Percentiles rank a stretch among this genome's conserved stretches.
These are phyloP conservation scores for Malus hybrid DNA, from an alignment of 331 rosid species.

Conservation along the genomic window DNA sequence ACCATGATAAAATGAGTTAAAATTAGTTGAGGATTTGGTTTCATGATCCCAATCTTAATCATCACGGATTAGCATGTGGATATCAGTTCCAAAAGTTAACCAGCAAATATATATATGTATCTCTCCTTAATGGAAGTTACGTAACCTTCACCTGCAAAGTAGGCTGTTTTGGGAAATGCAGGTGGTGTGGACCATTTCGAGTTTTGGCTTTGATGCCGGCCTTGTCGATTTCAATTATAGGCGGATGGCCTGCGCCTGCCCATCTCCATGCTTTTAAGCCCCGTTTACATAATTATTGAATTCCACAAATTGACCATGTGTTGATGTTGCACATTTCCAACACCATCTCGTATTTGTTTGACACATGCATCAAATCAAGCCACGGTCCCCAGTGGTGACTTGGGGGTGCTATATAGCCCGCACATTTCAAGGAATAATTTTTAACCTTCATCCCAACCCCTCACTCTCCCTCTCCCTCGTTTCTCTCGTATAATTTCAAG, in stretches of 20 bases:
- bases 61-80: neutral
- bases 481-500: too few relatives aligned
- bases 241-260: neutral
- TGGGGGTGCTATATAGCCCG: too few relatives aligned
- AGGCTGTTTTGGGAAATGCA: neutral
- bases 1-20: neutral
- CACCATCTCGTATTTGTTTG: neutral
- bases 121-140: neutral
- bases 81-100: neutral
- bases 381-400: too few relatives aligned
- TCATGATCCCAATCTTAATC: too few relatives aligned
- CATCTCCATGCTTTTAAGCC: neutral
- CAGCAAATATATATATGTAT: neutral
- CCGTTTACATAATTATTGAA: neutral
- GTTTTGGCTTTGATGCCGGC: conserved; percentile 2
- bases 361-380: too few relatives aligned
- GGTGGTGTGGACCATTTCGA: conserved; percentile 10
- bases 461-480: too few relatives aligned
- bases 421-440: too few relatives aligned
- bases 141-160: neutral
- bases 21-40: too few relatives aligned
- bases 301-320: neutral
- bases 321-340: neutral
- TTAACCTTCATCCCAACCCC: too few relatives aligned
- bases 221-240: neutral